A percentile compares a stretch with the other conserved stretches of the same genome.
These are phyloP conservation scores for Hapsidospora chrysogenum DNA, from an alignment of 495 filamentous ascomycete species.

Conservation along the genomic window DNA sequence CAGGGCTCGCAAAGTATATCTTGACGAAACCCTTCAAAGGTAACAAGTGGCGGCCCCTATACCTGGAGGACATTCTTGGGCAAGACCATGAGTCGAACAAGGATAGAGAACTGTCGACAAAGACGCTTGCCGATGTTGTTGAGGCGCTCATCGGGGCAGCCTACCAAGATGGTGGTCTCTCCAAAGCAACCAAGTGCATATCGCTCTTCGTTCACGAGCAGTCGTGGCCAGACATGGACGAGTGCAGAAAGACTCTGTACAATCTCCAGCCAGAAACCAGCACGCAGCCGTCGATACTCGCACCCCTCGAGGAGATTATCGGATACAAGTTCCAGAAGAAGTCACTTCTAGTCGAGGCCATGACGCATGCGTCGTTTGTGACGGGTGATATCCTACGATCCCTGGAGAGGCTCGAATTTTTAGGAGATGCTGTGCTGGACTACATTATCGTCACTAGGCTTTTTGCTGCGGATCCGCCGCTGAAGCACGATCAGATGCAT, in stretches of 20 bases:
- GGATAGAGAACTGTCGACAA: conserved; percentile 40
- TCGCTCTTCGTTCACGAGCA: conserved; percentile 47
- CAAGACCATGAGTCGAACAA: conserved; percentile 3
- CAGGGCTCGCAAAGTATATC: conserved; percentile 59
- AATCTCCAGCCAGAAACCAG: conserved; percentile 12
- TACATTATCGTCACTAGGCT: conserved; percentile 43
- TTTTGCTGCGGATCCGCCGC: conserved; percentile 14
- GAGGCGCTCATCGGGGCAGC: conserved; percentile 71
- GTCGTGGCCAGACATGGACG: conserved; percentile 29
- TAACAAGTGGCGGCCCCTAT: conserved; percentile 52
- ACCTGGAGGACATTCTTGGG: conserved; percentile 34
- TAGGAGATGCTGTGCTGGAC: conserved; percentile 81
- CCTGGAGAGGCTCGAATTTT: conserved; percentile 79
- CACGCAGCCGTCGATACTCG: conserved; percentile 10
- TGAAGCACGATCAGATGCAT: conserved; percentile 56
- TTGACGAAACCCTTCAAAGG: conserved; percentile 49
- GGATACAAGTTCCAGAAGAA: conserved; percentile 59
- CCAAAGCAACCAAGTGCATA: conserved; percentile 48
- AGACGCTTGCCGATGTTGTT: conserved; percentile 78
- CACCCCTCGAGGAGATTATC: conserved; percentile 37
- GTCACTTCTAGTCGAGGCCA: conserved; percentile 59
- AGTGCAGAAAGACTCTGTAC: conserved; percentile 15
- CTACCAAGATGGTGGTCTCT: conserved; percentile 51
- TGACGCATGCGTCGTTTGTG: conserved; percentile 66
- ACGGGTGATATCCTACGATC: conserved; percentile 30